Evolutionary conservation across 306 rosid genomes (phyloP).

Genomic region (Clitoria ternatea): DNA sequence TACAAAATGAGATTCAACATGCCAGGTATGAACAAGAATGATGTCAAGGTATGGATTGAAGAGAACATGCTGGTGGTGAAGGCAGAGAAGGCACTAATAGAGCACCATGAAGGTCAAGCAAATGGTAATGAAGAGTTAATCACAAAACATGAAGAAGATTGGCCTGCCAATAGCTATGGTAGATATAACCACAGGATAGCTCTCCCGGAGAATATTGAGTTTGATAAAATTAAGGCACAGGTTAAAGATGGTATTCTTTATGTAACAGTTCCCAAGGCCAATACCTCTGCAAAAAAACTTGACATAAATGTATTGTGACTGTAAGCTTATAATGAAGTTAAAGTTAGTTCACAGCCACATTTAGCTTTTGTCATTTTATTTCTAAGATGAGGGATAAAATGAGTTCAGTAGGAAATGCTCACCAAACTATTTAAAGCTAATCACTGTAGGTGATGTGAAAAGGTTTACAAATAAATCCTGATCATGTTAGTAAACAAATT

Average conservation of each 20-base stretch:
- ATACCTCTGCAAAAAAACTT: slow-evolving; percentile 10
- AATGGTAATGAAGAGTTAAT: background rate
- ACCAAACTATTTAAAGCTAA: background rate
- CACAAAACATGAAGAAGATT: slow-evolving; percentile 3
- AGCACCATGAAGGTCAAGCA: slow-evolving; percentile 17
- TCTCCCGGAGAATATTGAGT: slow-evolving; percentile 27
- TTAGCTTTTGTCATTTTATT: background rate
- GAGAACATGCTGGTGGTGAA: slow-evolving; percentile 33
- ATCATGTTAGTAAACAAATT: slow-evolving; percentile 9
- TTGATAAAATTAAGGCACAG: slow-evolving; percentile 31
- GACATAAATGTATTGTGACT: slow-evolving; percentile 27
- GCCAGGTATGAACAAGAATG: slow-evolving; percentile 38
- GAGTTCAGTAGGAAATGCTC: background rate
- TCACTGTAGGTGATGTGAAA: background rate
- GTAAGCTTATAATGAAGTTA: background rate
- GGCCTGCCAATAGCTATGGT: slow-evolving; percentile 30
- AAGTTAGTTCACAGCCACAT: background rate
- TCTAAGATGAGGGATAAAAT: background rate
- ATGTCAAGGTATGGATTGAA: slow-evolving; percentile 38
- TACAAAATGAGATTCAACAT: slow-evolving; percentile 34
- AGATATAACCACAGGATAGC: slow-evolving; percentile 26
- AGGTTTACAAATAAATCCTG: slow-evolving; percentile 5
- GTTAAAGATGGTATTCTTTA: slow-evolving; percentile 36
- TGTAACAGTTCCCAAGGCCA: slow-evolving; percentile 28
- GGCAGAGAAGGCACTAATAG: slow-evolving; percentile 21